Evolutionary conservation across 371 early-diverging fungal genomes (phyloP).

Genomic region (Rhizopus delemar): DNA sequence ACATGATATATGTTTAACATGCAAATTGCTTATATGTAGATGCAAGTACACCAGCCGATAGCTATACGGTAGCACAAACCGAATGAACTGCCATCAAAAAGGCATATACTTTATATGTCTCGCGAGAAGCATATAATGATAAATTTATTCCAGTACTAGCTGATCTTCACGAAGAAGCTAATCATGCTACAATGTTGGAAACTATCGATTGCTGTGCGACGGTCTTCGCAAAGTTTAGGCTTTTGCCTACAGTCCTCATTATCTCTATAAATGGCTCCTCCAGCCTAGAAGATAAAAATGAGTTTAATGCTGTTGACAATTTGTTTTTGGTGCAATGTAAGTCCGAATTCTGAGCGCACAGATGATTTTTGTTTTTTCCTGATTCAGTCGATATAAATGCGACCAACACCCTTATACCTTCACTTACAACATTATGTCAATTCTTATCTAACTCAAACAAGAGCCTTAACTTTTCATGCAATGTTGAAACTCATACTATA

Average conservation of each 20-base stretch:
- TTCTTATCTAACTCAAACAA: neutral
- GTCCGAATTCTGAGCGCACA: constrained; percentile 15
- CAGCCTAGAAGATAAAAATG: constrained; percentile 3
- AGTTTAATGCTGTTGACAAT: constrained; percentile 11
- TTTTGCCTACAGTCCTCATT: constrained; percentile 16
- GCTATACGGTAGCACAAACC: constrained; percentile 11
- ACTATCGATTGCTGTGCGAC: constrained; percentile 5
- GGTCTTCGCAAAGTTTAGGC: constrained; percentile 9
- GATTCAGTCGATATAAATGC: constrained; percentile 1
- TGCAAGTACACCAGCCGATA: constrained; percentile 15
- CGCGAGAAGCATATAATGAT: constrained; percentile 3
- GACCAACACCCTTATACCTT: constrained; percentile 1
- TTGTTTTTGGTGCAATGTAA: constrained; percentile 15
- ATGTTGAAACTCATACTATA: too few species aligned
- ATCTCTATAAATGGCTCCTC: constrained; percentile 15
- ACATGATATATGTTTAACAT: constrained; percentile 15
- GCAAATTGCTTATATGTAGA: constrained; percentile 4
- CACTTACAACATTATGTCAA: constrained; percentile 16
- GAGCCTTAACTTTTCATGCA: too few species aligned
- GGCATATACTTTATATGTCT: constrained; percentile 13
- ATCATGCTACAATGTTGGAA: constrained; percentile 8
- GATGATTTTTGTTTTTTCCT: constrained; percentile 16
- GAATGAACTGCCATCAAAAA: constrained; percentile 15
- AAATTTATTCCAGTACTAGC: constrained; percentile 13
- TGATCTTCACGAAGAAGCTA: constrained; percentile 16